Base-by-base conservation (phyloP, 768 basidiomycete species). In the Lyophyllum semitale region DNA sequence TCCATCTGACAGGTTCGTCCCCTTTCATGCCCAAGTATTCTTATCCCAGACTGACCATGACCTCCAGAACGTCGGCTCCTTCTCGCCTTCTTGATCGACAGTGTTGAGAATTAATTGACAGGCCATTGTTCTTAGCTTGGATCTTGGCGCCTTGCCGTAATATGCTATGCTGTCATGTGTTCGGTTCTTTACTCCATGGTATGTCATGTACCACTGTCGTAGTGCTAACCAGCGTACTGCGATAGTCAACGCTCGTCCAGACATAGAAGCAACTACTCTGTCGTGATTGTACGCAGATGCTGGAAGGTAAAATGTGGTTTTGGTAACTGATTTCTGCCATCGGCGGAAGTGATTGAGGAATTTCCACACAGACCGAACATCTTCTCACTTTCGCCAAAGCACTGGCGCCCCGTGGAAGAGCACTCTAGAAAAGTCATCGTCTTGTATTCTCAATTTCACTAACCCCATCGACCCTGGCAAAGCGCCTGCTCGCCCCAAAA, bases 81-180 rank as follows among this genome's bases (percentile, higher is more conserved):
- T 23, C 42, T 41, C 22, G 13, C 17, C 51, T 53, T 53, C 52
- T 46, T 47, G 52, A 53, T 53, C 52, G 52, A 53, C 52, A 47
- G 22, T 30, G 41, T 37, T 13, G 18, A 30, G 44, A 47, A 37
- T 44, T 38, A 17, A 44, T 44, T 51, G 42, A 43, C 18, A 44
- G 51, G 51, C 27, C 40, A 44, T 43, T 43, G 29, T 52, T 52
- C 51, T 32, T 18, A 51, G 6, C 38, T 35, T 32, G 11, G 27
- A 35, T 33, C 42, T 43, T 18, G 40, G 51, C 33, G 41, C 15
- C 20, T 52, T 42, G 27, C 42, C 41, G 44, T 32, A 42, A 35
- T 32, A n/a, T 44, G 43, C 7, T 11, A 42, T 42, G 18, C 38
- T 18, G 18, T 48, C 47, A 48, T 48, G 47, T 48, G 47, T 27